Evolutionary conservation across 1,139 yeast genomes (phyloP).

Genomic region (Pichia sp.): DNA sequence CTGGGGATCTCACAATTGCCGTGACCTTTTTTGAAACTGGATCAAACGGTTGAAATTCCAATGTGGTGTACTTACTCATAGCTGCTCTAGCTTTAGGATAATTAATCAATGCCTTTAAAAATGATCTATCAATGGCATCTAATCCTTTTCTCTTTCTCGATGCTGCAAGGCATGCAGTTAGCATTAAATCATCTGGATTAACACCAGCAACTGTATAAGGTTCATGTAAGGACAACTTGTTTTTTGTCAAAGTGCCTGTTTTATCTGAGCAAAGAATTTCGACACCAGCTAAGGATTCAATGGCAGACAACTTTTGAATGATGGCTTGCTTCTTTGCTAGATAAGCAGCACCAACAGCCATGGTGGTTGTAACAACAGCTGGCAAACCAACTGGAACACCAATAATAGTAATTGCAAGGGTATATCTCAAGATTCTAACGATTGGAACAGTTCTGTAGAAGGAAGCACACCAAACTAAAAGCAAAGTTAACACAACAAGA

Average conservation of each 20-base stretch:
- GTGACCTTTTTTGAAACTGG: constrained; percentile 97
- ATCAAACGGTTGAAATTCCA: constrained; percentile 95
- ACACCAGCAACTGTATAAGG: constrained; percentile 99
- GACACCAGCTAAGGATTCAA: constrained; percentile 47
- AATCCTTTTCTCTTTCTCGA: constrained; percentile 98
- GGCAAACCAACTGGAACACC: constrained; percentile 53
- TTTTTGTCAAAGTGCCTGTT: constrained; percentile 48
- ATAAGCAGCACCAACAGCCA: constrained; percentile 60
- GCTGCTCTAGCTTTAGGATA: constrained; percentile 95
- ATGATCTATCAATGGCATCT: constrained; percentile 96
- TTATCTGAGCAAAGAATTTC: constrained; percentile 47
- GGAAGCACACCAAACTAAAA: constrained; percentile 41
- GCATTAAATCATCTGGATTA: constrained; percentile 93
- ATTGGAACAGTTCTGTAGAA: constrained; percentile 46
- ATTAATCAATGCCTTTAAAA: constrained; percentile 77
- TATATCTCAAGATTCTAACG: constrained; percentile 86
- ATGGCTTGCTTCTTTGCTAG: constrained; percentile 41
- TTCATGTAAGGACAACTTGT: constrained; percentile 46
- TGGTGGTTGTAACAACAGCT: constrained; percentile 45
- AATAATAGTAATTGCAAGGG: constrained; percentile 37
- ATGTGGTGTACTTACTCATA: constrained; percentile 88
- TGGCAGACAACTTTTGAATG: constrained; percentile 39
- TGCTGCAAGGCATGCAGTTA: constrained; percentile 97
- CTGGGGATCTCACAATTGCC: constrained; percentile 90
- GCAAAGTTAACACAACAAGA: constrained; percentile 34